Conservation (phyloP, 768 basidiomycete genomes). For the Lactarius sanguifluus region DNA sequence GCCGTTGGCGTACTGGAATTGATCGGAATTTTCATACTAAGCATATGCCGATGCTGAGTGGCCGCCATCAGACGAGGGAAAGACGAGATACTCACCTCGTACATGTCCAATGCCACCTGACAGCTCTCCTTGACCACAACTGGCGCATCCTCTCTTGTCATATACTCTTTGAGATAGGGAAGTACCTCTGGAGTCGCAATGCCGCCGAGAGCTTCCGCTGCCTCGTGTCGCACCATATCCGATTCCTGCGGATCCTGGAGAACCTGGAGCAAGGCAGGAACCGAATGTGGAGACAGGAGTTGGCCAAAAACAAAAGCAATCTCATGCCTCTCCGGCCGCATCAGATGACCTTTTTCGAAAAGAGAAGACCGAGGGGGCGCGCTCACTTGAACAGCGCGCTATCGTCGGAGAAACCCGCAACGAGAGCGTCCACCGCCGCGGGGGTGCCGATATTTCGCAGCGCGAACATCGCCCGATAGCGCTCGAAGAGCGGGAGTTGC, state of each 20-base stretch:
- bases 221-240: conserved; percentile 98
- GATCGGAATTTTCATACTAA: conserved; percentile 77
- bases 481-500: conserved; percentile 74
- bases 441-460: conserved; percentile 89
- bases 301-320: conserved; percentile 99
- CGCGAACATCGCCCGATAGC: conserved; percentile 98
- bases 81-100: conserved; percentile 61
- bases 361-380: background rate
- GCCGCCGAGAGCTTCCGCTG: conserved; percentile 97
- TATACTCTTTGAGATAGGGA: conserved; percentile 83
- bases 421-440: conserved; percentile 85
- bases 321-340: conserved; percentile 67
- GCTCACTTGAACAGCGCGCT: conserved; percentile 91
- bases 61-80: background rate
- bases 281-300: conserved; percentile 82
- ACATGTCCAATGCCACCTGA: conserved; percentile 96
- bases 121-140: conserved; percentile 94
- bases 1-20: conserved; percentile 76
- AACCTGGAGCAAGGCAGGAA: conserved; percentile 79
- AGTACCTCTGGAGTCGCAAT: conserved; percentile 93
- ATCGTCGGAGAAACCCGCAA: conserved; percentile 84
- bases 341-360: background rate
- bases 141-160: conserved; percentile 73
- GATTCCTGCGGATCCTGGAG: conserved; percentile 72
- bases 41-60: background rate